Evolutionary conservation across 2,329 filamentous ascomycete genomes (phyloP).

Genomic region (Alternaria hordeiaustralica): DNA sequence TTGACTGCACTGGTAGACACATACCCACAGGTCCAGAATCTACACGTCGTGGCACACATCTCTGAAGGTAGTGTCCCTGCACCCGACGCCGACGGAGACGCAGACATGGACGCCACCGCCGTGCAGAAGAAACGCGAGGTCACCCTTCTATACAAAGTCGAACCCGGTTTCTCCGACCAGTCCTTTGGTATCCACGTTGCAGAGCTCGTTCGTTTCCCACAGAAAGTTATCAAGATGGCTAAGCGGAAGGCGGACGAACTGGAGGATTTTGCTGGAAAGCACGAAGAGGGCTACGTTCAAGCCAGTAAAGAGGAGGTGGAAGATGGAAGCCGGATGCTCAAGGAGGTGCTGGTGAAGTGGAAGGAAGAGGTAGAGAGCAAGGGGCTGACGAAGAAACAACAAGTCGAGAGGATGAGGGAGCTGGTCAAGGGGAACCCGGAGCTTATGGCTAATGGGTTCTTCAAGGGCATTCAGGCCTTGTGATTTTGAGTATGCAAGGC

Average conservation of each 20-base stretch:
- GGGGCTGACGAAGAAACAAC: slow-evolving; percentile 65
- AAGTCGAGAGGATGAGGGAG: slow-evolving; percentile 78
- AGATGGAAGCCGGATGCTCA: slow-evolving; percentile 83
- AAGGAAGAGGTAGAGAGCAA: slow-evolving; percentile 74
- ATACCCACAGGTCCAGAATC: slow-evolving; percentile 85
- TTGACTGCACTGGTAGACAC: slow-evolving; percentile 88
- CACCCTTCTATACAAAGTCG: slow-evolving; percentile 94
- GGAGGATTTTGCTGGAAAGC: slow-evolving; percentile 89
- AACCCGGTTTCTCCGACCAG: slow-evolving; percentile 94
- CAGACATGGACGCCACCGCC: slow-evolving; percentile 50
- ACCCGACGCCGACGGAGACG: slow-evolving; percentile 3
- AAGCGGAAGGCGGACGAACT: slow-evolving; percentile 97
- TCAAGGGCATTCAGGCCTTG: slow-evolving; percentile 62
- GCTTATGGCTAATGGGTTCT: slow-evolving; percentile 69
- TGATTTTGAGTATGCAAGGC: slow-evolving; percentile 21
- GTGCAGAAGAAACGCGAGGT: slow-evolving; percentile 69
- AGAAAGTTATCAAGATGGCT: slow-evolving; percentile 99
- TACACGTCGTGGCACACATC: slow-evolving; percentile 97
- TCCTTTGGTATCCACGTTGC: slow-evolving; percentile 98
- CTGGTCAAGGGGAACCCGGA: slow-evolving; percentile 76
- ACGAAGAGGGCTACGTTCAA: slow-evolving; percentile 59
- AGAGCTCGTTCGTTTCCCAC: slow-evolving; percentile 92
- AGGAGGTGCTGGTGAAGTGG: slow-evolving; percentile 83
- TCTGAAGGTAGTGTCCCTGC: slow-evolving; percentile 50
- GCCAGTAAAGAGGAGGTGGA: slow-evolving; percentile 83